phyloP scores from a whole-genome alignment of 2,329 filamentous ascomycete species.

The Coniella vitis region DNA sequence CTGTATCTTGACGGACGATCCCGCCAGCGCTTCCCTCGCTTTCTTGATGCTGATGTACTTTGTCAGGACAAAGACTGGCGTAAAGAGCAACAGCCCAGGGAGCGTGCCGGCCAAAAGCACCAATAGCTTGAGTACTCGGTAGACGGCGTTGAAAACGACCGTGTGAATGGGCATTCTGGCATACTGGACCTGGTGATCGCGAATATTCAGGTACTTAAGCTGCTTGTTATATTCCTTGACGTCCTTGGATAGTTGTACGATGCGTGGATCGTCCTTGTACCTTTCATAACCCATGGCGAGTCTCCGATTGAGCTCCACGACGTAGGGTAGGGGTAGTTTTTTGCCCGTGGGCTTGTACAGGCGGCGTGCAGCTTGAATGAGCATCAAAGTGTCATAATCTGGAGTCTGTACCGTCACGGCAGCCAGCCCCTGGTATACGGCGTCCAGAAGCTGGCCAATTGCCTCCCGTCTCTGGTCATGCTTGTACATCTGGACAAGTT shows the following conservation, averaged over 20 bases:
- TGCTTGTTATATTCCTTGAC: constrained; percentile 83
- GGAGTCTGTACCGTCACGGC: constrained; percentile 88
- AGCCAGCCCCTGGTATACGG: constrained; percentile 75
- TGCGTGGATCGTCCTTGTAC: constrained; percentile 85
- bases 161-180: constrained; percentile 73
- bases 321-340: constrained; percentile 83
- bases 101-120: constrained; percentile 75
- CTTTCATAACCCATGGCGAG: constrained; percentile 86
- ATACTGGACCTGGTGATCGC: constrained; percentile 92
- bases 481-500: constrained; percentile 81
- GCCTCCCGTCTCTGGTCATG: constrained; percentile 78
- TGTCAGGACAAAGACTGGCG: constrained; percentile 77
- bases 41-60: constrained; percentile 78
- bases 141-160: constrained; percentile 71
- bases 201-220: constrained; percentile 76
- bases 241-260: constrained; percentile 65
- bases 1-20: constrained; percentile 81
- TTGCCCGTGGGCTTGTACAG: constrained; percentile 93
- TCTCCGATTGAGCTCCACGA: constrained; percentile 89
- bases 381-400: constrained; percentile 93
- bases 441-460: constrained; percentile 77
- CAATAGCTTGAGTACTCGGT: constrained; percentile 70
- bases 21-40: constrained; percentile 75
- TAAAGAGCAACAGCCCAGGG: constrained; percentile 80
- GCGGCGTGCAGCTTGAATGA: constrained; percentile 87